These are phyloP conservation scores for Cercospora sp. DNA, from an alignment of 2,329 filamentous ascomycete species.

Conservation along the genomic window DNA sequence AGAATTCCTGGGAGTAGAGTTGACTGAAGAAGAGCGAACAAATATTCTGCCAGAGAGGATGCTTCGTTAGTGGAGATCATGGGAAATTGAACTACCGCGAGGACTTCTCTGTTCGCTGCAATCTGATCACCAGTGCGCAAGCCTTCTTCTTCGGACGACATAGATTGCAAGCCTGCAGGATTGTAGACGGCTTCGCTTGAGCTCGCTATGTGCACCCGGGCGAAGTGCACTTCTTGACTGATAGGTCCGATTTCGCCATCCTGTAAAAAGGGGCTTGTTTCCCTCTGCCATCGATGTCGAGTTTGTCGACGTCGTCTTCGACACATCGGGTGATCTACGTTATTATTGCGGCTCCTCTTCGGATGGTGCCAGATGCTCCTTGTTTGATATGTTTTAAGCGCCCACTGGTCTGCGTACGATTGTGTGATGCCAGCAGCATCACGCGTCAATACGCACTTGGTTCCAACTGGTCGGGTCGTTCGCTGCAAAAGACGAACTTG, in stretches of 20 bases:
- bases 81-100: background rate
- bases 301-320: background rate
- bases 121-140: background rate
- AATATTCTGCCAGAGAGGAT: constrained; percentile 19
- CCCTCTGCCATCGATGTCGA: background rate
- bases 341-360: background rate
- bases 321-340: background rate
- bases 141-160: background rate
- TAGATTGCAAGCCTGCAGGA: background rate
- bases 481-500: background rate
- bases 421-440: background rate
- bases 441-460: background rate
- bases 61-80: background rate
- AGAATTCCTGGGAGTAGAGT: constrained; percentile 48
- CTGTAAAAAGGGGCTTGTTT: background rate
- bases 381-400: background rate
- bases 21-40: constrained; percentile 23
- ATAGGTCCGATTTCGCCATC: background rate
- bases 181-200: background rate
- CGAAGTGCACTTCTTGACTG: background rate
- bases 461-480: background rate
- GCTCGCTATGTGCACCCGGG: background rate
- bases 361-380: background rate
- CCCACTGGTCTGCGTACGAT: background rate
- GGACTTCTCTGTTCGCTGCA: background rate